Evolutionary conservation across 495 filamentous ascomycete genomes (phyloP).

Genomic region (Astrothelium macrocarpum): DNA sequence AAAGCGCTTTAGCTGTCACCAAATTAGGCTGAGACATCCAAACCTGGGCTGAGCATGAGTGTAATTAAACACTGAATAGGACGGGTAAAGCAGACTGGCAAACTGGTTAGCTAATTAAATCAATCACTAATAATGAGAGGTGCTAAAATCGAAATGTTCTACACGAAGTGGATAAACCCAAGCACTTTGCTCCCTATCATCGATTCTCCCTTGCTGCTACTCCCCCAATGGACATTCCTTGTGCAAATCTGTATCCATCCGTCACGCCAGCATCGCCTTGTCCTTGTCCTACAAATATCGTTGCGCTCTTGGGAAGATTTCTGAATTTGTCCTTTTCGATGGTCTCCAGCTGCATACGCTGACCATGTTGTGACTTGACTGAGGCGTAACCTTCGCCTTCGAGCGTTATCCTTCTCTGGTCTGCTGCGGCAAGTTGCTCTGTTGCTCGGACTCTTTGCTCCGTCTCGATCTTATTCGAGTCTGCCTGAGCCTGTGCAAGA

Average conservation of each 20-base stretch:
- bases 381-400: background rate
- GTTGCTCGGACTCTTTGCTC: background rate
- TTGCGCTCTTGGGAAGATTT: background rate
- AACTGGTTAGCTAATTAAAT: too few species aligned
- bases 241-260: background rate
- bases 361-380: background rate
- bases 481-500: constrained; percentile 6
- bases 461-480: constrained; percentile 6
- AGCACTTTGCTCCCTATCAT: background rate
- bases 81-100: too few species aligned
- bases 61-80: too few species aligned
- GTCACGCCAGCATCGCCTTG: background rate
- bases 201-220: background rate
- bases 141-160: too few species aligned
- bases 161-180: too few species aligned
- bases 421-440: background rate
- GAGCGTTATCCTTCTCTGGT: background rate
- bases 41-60: too few species aligned
- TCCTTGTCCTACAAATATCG: background rate
- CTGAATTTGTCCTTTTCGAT: background rate
- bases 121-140: too few species aligned
- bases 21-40: too few species aligned
- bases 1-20: too few species aligned
- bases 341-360: background rate
- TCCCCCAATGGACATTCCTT: background rate